Evolutionary conservation across 768 basidiomycete species (phyloP).

Genomic region (Boletus tomentosulus): DNA sequence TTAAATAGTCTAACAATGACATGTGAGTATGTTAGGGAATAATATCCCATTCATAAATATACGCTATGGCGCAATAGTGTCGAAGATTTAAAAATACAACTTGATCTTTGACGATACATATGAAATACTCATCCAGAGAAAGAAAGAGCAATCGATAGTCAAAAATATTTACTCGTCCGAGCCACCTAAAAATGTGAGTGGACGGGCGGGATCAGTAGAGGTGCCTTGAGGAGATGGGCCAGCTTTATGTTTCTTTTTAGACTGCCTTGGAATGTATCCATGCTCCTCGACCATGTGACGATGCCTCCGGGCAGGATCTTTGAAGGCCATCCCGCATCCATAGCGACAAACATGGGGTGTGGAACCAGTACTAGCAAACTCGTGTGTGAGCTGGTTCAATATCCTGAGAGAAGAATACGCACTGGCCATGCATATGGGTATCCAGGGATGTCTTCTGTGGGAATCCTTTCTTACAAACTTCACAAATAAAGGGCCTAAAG

Average conservation of each 20-base stretch:
- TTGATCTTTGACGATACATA: conserved; percentile 19
- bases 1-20: conserved; percentile 7
- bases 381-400: conserved; percentile 9
- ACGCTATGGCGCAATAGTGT: conserved; percentile 6
- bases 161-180: conserved; percentile 21
- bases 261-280: conserved; percentile 45
- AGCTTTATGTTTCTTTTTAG: conserved; percentile 42
- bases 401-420: conserved; percentile 17
- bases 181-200: conserved; percentile 30
- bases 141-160: neutral
- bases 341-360: conserved; percentile 52
- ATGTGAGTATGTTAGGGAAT: conserved; percentile 10
- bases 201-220: conserved; percentile 27
- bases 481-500: conserved; percentile 48
- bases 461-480: conserved; percentile 50
- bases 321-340: conserved; percentile 51
- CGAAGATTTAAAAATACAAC: conserved; percentile 22
- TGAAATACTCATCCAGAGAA: conserved; percentile 14
- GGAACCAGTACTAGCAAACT: conserved; percentile 47
- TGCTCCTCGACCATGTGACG: conserved; percentile 54
- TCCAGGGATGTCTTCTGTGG: conserved; percentile 56
- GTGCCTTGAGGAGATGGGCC: conserved; percentile 27
- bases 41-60: conserved; percentile 16
- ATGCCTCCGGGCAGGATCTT: conserved; percentile 61
- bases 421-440: conserved; percentile 56